Percentiles rank a stretch among this genome's conserved stretches.
phyloP scores from a whole-genome alignment of 2,329 filamentous ascomycete genomes.

The Leptoxyphium fumago region DNA sequence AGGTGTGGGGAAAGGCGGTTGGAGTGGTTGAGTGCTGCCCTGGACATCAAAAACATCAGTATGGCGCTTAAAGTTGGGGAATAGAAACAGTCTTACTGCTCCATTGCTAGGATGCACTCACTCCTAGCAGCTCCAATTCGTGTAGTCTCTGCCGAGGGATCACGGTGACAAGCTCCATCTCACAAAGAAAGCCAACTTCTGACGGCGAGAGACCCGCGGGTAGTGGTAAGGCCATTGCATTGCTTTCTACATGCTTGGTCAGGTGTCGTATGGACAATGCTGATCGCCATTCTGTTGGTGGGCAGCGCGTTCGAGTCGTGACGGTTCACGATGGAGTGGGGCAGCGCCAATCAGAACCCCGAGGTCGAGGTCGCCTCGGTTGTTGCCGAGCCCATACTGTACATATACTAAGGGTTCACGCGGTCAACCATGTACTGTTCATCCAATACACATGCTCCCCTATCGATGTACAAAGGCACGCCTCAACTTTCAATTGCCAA shows the following conservation, averaged over 20 bases:
- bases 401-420: no score
- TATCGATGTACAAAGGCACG: no score
- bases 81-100: constrained; percentile 1
- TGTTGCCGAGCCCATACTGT: no score
- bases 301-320: background rate
- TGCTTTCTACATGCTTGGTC: constrained; percentile 6
- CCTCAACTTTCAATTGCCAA: no score
- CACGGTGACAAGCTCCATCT: constrained; percentile 93
- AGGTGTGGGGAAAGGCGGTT: constrained; percentile 64
- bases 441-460: no score
- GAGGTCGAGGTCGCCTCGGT: no score
- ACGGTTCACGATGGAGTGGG: background rate
- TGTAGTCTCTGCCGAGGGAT: constrained; percentile 85
- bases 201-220: constrained; percentile 59
- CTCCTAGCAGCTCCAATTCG: constrained; percentile 67
- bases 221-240: constrained; percentile 45
- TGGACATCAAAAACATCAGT: constrained; percentile 23
- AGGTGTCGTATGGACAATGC: background rate
- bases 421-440: no score
- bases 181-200: constrained; percentile 86
- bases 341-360: background rate
- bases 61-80: background rate
- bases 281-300: no score
- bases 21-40: constrained; percentile 63
- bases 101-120: constrained; percentile 37